Percentiles rank a stretch among this genome's conserved stretches.
Evolutionary conservation across 2,329 filamentous ascomycete species (phyloP).

Genomic region (Colletotrichum aenigma): DNA sequence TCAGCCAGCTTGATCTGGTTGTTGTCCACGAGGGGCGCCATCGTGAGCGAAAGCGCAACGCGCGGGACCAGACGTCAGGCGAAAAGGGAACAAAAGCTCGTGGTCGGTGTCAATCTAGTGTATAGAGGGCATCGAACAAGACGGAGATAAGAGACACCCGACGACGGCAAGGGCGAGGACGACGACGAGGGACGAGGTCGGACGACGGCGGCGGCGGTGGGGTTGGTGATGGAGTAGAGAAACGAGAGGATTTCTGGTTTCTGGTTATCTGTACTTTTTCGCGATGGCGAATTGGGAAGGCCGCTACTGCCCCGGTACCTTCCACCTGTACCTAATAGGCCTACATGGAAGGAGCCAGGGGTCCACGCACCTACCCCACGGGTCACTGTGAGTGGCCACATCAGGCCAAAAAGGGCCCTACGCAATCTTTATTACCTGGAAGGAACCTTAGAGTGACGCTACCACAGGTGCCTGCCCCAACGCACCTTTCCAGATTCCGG

Average conservation of each 20-base stretch:
- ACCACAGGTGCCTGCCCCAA: not conserved
- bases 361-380: not conserved
- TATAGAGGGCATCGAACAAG: not conserved
- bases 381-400: not conserved
- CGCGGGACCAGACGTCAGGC: not conserved
- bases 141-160: not conserved
- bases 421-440: not conserved
- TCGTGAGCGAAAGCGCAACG: constrained; percentile 33
- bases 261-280: constrained; percentile 19
- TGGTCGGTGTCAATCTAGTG: not conserved
- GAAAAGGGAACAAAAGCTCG: not conserved
- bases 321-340: not conserved
- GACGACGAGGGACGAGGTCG: not conserved
- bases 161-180: not conserved
- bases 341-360: not conserved
- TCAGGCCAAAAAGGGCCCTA: not conserved
- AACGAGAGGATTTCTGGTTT: not conserved
- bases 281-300: constrained; percentile 13
- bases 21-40: constrained; percentile 89
- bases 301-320: not conserved
- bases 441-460: not conserved
- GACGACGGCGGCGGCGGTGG: not conserved
- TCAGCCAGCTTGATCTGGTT: constrained; percentile 86
- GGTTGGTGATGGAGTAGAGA: not conserved
- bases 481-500: not conserved